Conservation (phyloP, 805 yeast genomes). For the Candida broadrunensis region DNA sequence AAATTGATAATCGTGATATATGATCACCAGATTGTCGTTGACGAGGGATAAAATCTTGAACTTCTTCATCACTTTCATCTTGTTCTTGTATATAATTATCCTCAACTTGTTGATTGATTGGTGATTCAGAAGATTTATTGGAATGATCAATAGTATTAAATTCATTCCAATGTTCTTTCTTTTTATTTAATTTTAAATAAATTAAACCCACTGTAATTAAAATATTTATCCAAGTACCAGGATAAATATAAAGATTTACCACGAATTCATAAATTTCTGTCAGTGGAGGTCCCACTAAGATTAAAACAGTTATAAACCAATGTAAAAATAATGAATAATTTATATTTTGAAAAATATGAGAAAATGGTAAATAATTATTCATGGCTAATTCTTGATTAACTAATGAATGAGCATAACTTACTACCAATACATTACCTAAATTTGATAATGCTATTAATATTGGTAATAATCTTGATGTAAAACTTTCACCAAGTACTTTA, state of each 20-base stretch:
- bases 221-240: conserved; percentile 58
- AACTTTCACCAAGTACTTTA: conserved; percentile 54
- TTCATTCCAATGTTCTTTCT: conserved; percentile 40
- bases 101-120: not conserved
- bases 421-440: conserved; percentile 64
- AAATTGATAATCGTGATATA: not conserved
- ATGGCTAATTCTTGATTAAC: conserved; percentile 58
- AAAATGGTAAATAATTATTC: conserved; percentile 50
- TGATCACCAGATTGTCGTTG: not conserved
- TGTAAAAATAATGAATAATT: conserved; percentile 49
- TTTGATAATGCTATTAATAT: conserved; percentile 59
- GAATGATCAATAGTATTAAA: conserved; percentile 10
- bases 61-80: conserved; percentile 7
- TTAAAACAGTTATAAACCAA: conserved; percentile 53
- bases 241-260: conserved; percentile 60
- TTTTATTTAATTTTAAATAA: conserved; percentile 44
- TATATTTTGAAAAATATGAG: conserved; percentile 41
- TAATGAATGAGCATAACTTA: conserved; percentile 56
- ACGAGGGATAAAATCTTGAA: conserved; percentile 2
- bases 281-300: conserved; percentile 58
- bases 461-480: conserved; percentile 49
- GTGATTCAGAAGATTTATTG: not conserved
- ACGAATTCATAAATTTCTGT: conserved; percentile 63
- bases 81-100: not conserved
- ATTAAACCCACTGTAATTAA: conserved; percentile 51